Evolutionary conservation across 2,329 filamentous ascomycete species (phyloP), one percentile per base, ranked within the genome.

Genomic region (Tolypocladium amazonense): DNA sequence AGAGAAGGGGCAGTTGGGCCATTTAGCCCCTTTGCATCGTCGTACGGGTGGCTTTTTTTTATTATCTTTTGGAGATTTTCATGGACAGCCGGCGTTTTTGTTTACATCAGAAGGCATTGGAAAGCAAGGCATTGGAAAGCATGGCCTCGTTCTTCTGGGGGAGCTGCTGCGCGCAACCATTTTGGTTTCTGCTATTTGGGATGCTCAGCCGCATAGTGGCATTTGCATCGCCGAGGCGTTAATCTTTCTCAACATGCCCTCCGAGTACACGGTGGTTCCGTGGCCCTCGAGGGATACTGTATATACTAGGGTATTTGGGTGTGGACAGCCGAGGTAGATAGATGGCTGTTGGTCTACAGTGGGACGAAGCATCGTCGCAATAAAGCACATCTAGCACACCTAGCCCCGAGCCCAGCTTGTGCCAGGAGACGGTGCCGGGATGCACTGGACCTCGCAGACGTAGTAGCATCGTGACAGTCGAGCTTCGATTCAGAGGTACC

Each of bases 1-100:
- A 84, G 62, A 75, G 86, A 61, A 76, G 84, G 69, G 88, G 88
- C 59, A 90, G 88, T 67, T 92, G 88, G 88, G 88, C 87, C 50
- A 81, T 88, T 60, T 89, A 65, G 68, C 45, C 30, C 41, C 18
- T 45, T 20, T 20, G 20, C 41, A 14, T 27, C 4, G 54, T 25
- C 8, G 20, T 6, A 12, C 52, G 3, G 30, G 20, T 2, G 33
- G 18, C 18, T 23, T 39, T 45, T 9, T 25, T 33, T 9, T n/a
- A 2, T 45, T 45, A 4, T 9, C 14, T 45, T 39, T 59, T 25
- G 18, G 20, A 39, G 39, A 47, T 12, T 52, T 52, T 33, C 38
- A 33, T 33, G 38, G 55, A 35, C n/a, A 45, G 38, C 55, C 25
- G 55, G 58, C 59, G 54, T 54, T 58, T 53, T 35, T 54, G 30